Conservation (phyloP, 2,329 filamentous ascomycete species). For the Chaetomium sp. region DNA sequence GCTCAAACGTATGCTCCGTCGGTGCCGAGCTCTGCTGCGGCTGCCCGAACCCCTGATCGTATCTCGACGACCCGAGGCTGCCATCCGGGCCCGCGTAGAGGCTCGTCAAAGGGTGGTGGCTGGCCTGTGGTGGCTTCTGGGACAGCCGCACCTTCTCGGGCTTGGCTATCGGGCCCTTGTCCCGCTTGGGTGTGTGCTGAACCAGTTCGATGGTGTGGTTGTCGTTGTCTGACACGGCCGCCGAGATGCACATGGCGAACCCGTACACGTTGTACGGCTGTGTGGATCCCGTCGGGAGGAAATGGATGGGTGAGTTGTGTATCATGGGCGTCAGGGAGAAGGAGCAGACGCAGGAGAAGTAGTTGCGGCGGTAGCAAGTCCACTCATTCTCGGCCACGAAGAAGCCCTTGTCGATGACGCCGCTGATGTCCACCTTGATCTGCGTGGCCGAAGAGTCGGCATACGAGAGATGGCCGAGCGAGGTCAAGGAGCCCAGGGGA, state of each 20-base stretch:
- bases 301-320: constrained; percentile 50
- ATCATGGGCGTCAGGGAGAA: constrained; percentile 65
- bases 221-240: constrained; percentile 74
- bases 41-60: constrained; percentile 49
- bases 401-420: constrained; percentile 86
- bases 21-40: constrained; percentile 44
- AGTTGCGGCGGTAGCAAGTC: constrained; percentile 92
- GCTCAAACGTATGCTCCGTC: constrained; percentile 71
- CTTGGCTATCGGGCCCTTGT: constrained; percentile 79
- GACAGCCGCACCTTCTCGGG: constrained; percentile 70
- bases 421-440: constrained; percentile 73
- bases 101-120: constrained; percentile 45
- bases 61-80: constrained; percentile 43
- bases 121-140: constrained; percentile 62
- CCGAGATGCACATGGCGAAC: constrained; percentile 83
- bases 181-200: constrained; percentile 88
- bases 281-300: constrained; percentile 53
- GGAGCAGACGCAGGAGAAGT: constrained; percentile 82
- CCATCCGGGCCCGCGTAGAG: constrained; percentile 48
- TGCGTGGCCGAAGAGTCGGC: constrained; percentile 52
- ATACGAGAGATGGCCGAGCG: constrained; percentile 64
- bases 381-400: constrained; percentile 79
- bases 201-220: constrained; percentile 81
- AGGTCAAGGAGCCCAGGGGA: constrained; percentile 54
- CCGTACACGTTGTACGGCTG: constrained; percentile 68